Base-by-base conservation (phyloP, 306 rosid species). In the Cyamopsis tetragonoloba region DNA sequence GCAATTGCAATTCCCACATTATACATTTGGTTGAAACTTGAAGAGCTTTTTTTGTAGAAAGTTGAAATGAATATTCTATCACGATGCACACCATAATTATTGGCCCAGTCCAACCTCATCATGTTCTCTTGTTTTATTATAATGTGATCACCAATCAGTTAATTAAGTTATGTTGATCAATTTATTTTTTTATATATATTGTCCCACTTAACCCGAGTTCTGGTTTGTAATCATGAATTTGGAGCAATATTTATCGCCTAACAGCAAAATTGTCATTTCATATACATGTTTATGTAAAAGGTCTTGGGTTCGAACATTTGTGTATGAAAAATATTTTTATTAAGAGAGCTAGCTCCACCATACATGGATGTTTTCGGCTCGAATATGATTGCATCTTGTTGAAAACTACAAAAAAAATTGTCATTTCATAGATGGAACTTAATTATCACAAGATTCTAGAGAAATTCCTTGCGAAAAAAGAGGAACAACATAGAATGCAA, bases 1-100 rank as follows among this genome's bases (percentile, higher is more conserved):
- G 37, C 41, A 42, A 6, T 48, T 15, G 37, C 41, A 42, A 6
- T 48, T 43, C 10, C 6, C 18, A 28, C 48, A 54, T 72, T 61
- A 24, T 34, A 44, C 81, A 46, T 78, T 44, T 1, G 47, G 75
- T 61, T 66, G 71, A n/a, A n/a, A n/a, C n/a, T n/a, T n/a, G n/a
- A 67, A 31, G 15, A 9, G 51, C 3, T 8, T 38, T 35, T 35
- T 15, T 23, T 7, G 4, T n/a, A 44, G 47, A 62, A 50, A 65
- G 70, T 13, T 6, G 20, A 71, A 27, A 58, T 62, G 58, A 62
- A 23, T n/a, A n/a, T n/a, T 9, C 47, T 15, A 13, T 49, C 63
- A 46, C 1, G 49, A 14, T n/a, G 75, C 75, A 59, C 72, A n/a
- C n/a, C n/a, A n/a, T 50, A 38, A 58, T 63, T n/a, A 46, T 31